phyloP scores from a whole-genome alignment of 1,284 basidiomycete genomes.

The Trametes polyzona region DNA sequence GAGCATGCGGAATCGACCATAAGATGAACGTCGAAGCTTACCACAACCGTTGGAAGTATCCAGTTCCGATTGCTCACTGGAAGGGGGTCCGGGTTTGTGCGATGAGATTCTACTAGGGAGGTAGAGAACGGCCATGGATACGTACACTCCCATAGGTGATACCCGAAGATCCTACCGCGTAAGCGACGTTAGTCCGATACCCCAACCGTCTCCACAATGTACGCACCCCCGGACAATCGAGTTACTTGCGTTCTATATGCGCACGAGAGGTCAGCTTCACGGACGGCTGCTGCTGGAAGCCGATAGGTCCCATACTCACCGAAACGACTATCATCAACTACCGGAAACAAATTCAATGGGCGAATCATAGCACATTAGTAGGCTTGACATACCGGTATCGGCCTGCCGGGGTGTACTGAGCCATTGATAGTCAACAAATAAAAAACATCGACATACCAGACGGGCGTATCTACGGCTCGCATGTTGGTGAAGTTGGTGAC shows the following conservation, averaged over 20 bases:
- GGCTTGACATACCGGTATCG: neutral
- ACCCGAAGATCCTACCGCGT: conserved; percentile 19
- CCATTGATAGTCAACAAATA: neutral
- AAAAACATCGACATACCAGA: neutral
- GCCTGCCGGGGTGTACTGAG: neutral
- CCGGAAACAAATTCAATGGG: neutral
- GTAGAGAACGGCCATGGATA: too few species aligned
- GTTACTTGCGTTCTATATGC: conserved; percentile 27
- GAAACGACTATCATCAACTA: conserved; percentile 30
- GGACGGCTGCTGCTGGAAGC: neutral
- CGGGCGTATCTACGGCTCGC: neutral
- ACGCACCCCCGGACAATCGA: conserved; percentile 27
- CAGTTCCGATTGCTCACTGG: conserved; percentile 19
- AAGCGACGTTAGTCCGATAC: neutral
- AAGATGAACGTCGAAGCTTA: conserved; percentile 1
- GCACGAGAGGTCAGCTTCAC: neutral
- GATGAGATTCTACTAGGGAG: too few species aligned
- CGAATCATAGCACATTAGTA: neutral
- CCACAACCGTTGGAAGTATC: conserved; percentile 21
- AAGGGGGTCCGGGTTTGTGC: neutral
- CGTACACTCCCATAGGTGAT: conserved; percentile 25
- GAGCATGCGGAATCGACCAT: too few species aligned
- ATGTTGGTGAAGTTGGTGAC: neutral
- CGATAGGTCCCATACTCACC: conserved; percentile 6
- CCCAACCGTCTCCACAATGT: neutral